A percentile compares a stretch with the other conserved stretches of the same genome.
These are phyloP conservation scores for Entomophthora muscae DNA, from an alignment of 371 early-diverging fungal species.

Conservation along the genomic window DNA sequence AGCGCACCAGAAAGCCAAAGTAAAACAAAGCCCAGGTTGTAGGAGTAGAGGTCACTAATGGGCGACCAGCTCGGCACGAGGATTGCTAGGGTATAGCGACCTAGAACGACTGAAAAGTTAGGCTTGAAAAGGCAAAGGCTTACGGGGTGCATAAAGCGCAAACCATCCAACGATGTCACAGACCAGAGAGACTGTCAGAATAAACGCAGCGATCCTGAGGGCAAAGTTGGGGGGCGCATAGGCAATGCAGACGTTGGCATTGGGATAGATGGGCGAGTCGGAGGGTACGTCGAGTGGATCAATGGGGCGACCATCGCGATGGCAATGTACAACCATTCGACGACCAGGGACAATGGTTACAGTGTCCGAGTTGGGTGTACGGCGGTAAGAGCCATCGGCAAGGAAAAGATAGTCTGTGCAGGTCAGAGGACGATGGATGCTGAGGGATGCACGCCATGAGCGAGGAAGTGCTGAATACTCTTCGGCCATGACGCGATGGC, in stretches of 20 bases:
- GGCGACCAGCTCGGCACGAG: too few species aligned
- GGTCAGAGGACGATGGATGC: background rate
- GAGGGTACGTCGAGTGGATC: background rate
- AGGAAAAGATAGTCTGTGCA: background rate
- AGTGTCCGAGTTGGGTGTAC: background rate
- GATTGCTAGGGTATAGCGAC: too few species aligned
- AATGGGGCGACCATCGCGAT: conserved; percentile 3
- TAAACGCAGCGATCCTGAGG: background rate
- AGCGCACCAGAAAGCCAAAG: too few species aligned
- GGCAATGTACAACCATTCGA: background rate
- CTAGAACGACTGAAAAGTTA: too few species aligned
- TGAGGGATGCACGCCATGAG: background rate
- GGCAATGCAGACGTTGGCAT: background rate
- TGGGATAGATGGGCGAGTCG: background rate
- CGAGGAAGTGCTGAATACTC: background rate
- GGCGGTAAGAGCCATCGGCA: background rate
- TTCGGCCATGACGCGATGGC: background rate
- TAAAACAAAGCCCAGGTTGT: too few species aligned
- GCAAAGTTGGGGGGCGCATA: conserved; percentile 1
- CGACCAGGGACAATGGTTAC: background rate
- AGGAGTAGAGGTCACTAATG: too few species aligned
- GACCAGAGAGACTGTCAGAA: background rate
- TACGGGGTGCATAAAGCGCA: too few species aligned
- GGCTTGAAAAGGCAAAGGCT: too few species aligned
- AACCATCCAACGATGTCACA: too few species aligned